phyloP scores from a whole-genome alignment of 768 basidiomycete genomes.

The Panaeolus cyanescens region DNA sequence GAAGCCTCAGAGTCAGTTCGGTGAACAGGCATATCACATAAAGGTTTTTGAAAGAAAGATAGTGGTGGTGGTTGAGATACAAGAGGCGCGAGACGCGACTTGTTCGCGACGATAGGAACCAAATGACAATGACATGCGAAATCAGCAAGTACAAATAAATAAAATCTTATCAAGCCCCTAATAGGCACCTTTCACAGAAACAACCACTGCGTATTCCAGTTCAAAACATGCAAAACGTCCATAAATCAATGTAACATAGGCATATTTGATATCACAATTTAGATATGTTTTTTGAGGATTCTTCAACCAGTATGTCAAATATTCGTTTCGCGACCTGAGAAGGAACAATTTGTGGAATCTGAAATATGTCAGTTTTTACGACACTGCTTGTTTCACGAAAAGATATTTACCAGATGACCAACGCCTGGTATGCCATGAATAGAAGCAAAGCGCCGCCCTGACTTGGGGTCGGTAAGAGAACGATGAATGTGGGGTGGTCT shows the following conservation, averaged over 20 bases:
- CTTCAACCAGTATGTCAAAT: not conserved
- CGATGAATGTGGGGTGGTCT: conserved; percentile 39
- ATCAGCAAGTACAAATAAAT: not conserved
- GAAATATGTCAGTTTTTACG: not conserved
- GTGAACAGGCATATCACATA: not conserved
- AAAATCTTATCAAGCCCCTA: not conserved
- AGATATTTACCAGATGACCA: conserved; percentile 32
- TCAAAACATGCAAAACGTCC: no score
- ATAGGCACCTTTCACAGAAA: not conserved
- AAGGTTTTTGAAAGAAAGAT: not conserved
- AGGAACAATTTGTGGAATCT: not conserved
- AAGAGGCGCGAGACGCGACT: no score
- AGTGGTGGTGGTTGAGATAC: not conserved
- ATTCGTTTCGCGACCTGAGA: not conserved
- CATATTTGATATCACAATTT: not conserved
- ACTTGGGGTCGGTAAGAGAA: conserved; percentile 32
- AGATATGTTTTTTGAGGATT: not conserved
- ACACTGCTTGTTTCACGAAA: not conserved
- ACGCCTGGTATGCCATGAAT: conserved; percentile 24
- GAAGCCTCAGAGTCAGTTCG: not conserved
- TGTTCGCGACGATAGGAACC: no score
- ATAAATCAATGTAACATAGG: no score
- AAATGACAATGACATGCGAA: no score
- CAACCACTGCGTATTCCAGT: no score
- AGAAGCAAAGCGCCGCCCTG: conserved; percentile 37